phyloP scores from a whole-genome alignment of 768 basidiomycete genomes.

The Auricularia auricula-judae region DNA sequence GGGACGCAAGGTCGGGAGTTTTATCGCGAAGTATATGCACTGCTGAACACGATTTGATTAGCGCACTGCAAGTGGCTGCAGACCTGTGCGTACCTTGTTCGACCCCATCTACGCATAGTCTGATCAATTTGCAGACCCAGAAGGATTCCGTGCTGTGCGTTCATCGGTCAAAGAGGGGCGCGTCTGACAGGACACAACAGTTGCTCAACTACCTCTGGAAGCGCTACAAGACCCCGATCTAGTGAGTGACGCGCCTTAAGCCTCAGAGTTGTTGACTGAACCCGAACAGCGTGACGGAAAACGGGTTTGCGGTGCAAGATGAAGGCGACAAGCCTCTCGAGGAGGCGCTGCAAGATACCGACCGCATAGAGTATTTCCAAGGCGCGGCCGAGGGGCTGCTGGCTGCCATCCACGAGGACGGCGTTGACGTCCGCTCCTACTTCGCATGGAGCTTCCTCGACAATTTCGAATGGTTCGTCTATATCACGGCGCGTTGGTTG shows the following conservation, averaged over 20 bases:
- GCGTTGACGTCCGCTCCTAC: conserved; percentile 50
- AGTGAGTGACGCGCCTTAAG: conserved; percentile 23
- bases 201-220: conserved; percentile 63
- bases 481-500: not conserved
- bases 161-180: not conserved
- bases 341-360: conserved; percentile 44
- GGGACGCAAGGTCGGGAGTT: conserved; percentile 40
- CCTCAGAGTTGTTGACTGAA: not conserved
- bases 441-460: conserved; percentile 66
- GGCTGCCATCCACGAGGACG: conserved; percentile 49
- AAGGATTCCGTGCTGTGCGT: conserved; percentile 46
- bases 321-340: conserved; percentile 44
- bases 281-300: conserved; percentile 51
- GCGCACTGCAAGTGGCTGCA: conserved; percentile 59
- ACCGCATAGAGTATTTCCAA: conserved; percentile 56
- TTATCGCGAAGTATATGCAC: not conserved
- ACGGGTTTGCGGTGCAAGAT: conserved; percentile 59
- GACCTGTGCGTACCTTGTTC: conserved; percentile 34
- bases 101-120: not conserved
- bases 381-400: conserved; percentile 45
- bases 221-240: conserved; percentile 44
- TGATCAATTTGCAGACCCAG: conserved; percentile 32
- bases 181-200: conserved; percentile 14
- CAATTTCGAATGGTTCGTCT: conserved; percentile 51
- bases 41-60: conserved; percentile 9